These are phyloP conservation scores for Xylaria sp. DNA, from an alignment of 495 filamentous ascomycete genomes.

Conservation along the genomic window DNA sequence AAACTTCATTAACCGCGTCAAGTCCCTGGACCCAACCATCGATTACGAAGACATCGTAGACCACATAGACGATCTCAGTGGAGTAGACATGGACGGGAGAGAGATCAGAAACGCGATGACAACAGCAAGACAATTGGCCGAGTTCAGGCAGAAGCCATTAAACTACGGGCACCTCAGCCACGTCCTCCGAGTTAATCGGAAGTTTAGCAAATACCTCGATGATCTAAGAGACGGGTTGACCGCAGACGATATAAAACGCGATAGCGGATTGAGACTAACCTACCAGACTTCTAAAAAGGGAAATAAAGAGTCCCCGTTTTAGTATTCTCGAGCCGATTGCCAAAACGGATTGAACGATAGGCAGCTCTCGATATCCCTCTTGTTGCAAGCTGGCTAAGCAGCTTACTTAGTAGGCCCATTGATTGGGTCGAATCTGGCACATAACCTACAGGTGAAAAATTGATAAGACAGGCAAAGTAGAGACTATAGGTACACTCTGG, in stretches of 20 bases:
- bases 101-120: conserved; percentile 24
- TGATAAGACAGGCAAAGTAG: no score
- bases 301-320: not conserved
- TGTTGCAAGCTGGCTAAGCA: not conserved
- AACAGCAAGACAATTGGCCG: conserved; percentile 36
- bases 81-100: conserved; percentile 46
- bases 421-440: no score
- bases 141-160: conserved; percentile 1
- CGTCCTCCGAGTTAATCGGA: not conserved
- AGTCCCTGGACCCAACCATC: conserved; percentile 26
- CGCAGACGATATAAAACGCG: not conserved
- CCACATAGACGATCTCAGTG: conserved; percentile 13
- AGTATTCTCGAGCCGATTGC: not conserved
- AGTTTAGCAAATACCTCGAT: not conserved
- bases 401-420: not conserved
- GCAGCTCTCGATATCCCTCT: not conserved
- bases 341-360: not conserved
- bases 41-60: conserved; percentile 36
- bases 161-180: not conserved
- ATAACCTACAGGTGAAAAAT: no score
- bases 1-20: conserved; percentile 33
- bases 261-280: not conserved
- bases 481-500: no score
- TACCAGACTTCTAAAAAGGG: not conserved
- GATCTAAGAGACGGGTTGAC: not conserved